Evolutionary conservation across 805 yeast genomes (phyloP), one percentile per base, ranked within the genome.

Genomic region (Yamadazyma insecticola): DNA sequence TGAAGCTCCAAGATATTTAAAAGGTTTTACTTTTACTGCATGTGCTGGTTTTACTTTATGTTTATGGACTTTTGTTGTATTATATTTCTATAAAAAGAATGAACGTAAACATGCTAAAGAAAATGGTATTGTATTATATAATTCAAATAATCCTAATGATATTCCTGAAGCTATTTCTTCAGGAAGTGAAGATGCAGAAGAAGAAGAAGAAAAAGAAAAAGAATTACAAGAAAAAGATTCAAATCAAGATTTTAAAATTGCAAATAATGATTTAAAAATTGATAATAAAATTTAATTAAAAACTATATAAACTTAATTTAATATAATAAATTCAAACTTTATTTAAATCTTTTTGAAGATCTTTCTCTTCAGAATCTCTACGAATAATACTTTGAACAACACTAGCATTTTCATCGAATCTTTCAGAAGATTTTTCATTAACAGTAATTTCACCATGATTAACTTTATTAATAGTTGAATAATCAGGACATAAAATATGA

Each of bases 21-120:
- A 69, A 30, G 83, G 82, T 37, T 77, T 63, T 49, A 51, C 70
- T 2, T 68, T 70, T 13, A 69, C 76, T 15, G 68, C 74, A n/a
- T 40, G 63, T 10, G 61, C 69, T 41, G 76, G 70, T 4, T 50
- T 60, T 11, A 53, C 67, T 13, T 70, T 72, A 43, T 57, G 64
- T 16, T 28, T 67, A 9, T 71, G 76, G 75, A 67, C 76, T 4
- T 53, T 70, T 29, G 70, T 70, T 11, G 78, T 74, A 7, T 53
- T 74, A 36, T 74, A 51, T 47, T 68, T 74, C 41, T 63, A 63
- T 47, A 62, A 61, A 41, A 45, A 43, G 12, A 50, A 58, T 26
- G 67, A 61, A 37, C 47, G 52, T 23, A 41, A 41, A 24, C 47
- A 47, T 28, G 64, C 67, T 11, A 43, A 45, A 29, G 59, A 53